Percentiles rank a stretch among this genome's conserved stretches.
phyloP scores from a whole-genome alignment of 202 grass and related monocot species.

The Brachypodium distachyon region DNA sequence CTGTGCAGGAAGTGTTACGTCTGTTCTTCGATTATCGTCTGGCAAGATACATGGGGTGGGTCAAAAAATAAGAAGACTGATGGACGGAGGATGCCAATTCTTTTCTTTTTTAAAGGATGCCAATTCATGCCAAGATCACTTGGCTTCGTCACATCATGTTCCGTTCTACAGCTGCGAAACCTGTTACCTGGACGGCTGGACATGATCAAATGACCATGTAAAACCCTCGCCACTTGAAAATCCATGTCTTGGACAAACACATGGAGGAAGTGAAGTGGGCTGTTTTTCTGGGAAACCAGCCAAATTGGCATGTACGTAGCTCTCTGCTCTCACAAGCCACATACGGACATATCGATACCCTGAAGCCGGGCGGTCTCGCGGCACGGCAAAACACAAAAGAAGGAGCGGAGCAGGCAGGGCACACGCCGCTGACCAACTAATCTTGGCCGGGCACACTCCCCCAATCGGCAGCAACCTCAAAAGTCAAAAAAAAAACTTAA shows the following conservation, averaged over 20 bases:
- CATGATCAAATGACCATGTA: background rate
- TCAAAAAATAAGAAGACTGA: too few relatives aligned
- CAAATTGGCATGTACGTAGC: too few relatives aligned
- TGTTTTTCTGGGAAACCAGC: background rate
- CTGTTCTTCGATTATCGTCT: background rate
- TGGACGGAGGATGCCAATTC: background rate
- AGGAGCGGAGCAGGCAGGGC: background rate
- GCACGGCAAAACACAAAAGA: background rate
- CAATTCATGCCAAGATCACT: background rate
- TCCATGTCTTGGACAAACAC: background rate
- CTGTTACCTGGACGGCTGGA: too few relatives aligned
- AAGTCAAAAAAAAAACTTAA: conserved; percentile 8
- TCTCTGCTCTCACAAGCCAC: background rate
- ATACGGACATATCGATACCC: background rate
- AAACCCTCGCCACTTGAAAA: background rate
- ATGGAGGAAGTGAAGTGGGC: background rate
- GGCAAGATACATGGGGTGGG: background rate
- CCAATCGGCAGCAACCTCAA: background rate
- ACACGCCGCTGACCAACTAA: background rate
- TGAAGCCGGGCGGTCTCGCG: background rate
- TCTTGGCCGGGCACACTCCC: background rate
- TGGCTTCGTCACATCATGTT: too few relatives aligned
- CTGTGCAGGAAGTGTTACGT: background rate
- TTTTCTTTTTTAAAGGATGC: too few relatives aligned
- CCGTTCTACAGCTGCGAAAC: background rate